Conservation (phyloP, 306 rosid species). For the Fragaria ananassa region DNA sequence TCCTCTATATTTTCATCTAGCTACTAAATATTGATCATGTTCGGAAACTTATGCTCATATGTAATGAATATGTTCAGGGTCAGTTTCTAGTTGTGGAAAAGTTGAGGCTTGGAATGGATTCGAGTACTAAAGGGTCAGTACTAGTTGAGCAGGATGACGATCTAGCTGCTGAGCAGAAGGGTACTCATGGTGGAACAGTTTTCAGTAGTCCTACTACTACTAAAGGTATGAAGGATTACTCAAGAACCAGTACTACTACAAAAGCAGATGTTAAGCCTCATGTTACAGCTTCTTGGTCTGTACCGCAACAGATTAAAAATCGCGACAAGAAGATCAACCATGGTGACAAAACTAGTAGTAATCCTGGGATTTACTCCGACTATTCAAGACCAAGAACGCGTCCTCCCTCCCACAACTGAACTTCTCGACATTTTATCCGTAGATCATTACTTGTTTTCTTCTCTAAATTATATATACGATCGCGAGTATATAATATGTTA, state of each 20-base stretch:
- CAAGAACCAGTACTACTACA: not conserved
- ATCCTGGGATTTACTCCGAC: constrained; percentile 46
- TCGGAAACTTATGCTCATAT: not conserved
- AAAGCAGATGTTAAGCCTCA: constrained; percentile 31
- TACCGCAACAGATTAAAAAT: constrained; percentile 18
- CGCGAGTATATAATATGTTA: not conserved
- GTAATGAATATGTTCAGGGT: constrained; percentile 10
- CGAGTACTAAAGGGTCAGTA: constrained; percentile 6
- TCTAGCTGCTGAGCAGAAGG: not conserved
- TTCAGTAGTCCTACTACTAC: not conserved
- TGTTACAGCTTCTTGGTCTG: constrained; percentile 36
- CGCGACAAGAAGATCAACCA: not conserved
- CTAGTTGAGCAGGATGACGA: not conserved
- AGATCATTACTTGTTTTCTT: not conserved
- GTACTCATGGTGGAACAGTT: not conserved
- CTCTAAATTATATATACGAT: not conserved
- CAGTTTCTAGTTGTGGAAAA: constrained; percentile 15
- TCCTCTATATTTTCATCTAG: not conserved
- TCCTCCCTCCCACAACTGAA: constrained; percentile 65
- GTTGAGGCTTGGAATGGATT: constrained; percentile 12
- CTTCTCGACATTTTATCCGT: not conserved
- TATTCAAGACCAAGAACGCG: constrained; percentile 60
- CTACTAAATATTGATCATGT: not conserved
- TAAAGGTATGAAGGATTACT: constrained; percentile 5
- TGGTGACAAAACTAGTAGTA: constrained; percentile 11